Base-by-base conservation (phyloP, 1,139 yeast genomes). In the Suhomyces ambrosiae region DNA sequence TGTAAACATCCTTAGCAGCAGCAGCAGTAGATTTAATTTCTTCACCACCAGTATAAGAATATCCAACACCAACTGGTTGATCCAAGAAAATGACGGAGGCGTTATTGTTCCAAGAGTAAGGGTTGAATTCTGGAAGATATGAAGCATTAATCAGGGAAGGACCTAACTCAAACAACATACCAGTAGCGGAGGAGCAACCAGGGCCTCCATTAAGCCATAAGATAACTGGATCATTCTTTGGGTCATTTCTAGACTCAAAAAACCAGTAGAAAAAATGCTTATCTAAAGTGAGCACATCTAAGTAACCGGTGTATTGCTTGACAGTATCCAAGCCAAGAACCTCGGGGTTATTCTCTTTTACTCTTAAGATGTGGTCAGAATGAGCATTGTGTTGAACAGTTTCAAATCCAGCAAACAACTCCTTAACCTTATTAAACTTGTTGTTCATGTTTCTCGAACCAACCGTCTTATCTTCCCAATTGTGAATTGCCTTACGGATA, bases 221-320 rank as follows among this genome's bases (percentile, higher is more conserved):
- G 38, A 82, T 69, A 15, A 82, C 74, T 0, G 87, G 87, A 58
- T 82, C 84, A 19, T 42, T 55, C 32, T 42, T 42, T 12, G 61
- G 60, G 47, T 56, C 59, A 53, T 80, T 80, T 62, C 88, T 71
- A 35, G 83, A 76, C 57, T 82, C 87, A 46, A 81, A 82, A 52
- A 80, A 79, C 84, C 86, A 86, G 61, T 82, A 86, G 62, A 86
- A 86, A 56, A 84, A 82, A 62, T 86, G 95, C 63, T 86, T 81
- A 45, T 76, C 83, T 34, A 69, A 65, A 19, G 65, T 61, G 13
- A 60, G 63, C 32, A 78, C 75, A 52, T 82, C 86, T 52, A 81
- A 67, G 58, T 79, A 83, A 37, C 84, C 88, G 23, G 85, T 71
- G 49, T 74, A 79, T 55, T 84, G 92, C 19, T 76, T 62, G 18